Evolutionary conservation across 2,329 filamentous ascomycete genomes (phyloP).

Genomic region (Nigrograna mackinnonii): DNA sequence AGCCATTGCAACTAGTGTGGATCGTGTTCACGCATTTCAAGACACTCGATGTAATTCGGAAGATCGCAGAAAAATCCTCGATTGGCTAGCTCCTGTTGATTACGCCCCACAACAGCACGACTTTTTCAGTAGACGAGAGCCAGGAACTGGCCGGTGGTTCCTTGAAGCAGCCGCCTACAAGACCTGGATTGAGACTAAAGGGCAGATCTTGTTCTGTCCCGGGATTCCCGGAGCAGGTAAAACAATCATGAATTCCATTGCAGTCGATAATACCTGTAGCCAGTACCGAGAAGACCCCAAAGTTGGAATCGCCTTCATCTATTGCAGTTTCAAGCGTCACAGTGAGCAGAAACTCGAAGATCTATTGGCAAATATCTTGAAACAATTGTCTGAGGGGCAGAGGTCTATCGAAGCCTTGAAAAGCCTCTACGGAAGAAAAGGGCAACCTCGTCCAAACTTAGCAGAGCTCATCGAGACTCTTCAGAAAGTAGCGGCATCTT

Average conservation of each 20-base stretch:
- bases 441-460: no score
- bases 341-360: slow-evolving; percentile 18
- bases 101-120: slow-evolving; percentile 17
- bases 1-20: not conserved
- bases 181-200: slow-evolving; percentile 12
- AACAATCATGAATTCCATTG: slow-evolving; percentile 27
- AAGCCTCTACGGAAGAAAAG: no score
- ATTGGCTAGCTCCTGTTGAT: slow-evolving; percentile 14
- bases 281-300: not conserved
- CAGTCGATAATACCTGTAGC: slow-evolving; percentile 14
- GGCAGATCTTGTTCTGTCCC: slow-evolving; percentile 21
- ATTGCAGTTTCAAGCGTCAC: slow-evolving; percentile 27
- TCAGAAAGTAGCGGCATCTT: slow-evolving; percentile 12
- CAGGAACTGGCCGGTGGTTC: slow-evolving; percentile 25
- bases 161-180: slow-evolving; percentile 3
- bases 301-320: slow-evolving; percentile 32
- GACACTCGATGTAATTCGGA: not conserved
- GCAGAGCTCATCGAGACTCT: no score
- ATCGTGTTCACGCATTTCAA: not conserved
- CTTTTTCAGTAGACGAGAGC: slow-evolving; percentile 11
- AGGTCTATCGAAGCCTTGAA: no score
- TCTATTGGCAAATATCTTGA: slow-evolving; percentile 29
- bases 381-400: no score
- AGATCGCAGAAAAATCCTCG: slow-evolving; percentile 9
- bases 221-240: slow-evolving; percentile 32